Percentiles rank a stretch among this genome's conserved stretches.
Evolutionary conservation across 495 filamentous ascomycete genomes (phyloP).

Genomic region (Aspergillus taichungensis): DNA sequence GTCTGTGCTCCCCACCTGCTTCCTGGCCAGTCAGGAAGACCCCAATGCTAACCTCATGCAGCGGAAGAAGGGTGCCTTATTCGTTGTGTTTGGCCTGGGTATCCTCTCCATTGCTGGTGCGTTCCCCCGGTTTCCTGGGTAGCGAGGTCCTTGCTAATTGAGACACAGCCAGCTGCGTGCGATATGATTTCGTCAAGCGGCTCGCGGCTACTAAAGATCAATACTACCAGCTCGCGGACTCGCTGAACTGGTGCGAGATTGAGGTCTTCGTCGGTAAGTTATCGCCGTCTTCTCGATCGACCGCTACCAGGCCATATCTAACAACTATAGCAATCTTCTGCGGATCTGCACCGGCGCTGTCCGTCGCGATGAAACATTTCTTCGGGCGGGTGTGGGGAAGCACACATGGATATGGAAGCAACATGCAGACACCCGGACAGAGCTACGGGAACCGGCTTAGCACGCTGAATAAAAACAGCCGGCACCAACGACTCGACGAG

Average conservation of each 20-base stretch:
- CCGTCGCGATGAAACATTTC: background rate
- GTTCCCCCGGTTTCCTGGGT: background rate
- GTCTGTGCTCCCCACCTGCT: background rate
- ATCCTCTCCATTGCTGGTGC: conserved; percentile 7
- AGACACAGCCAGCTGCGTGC: conserved; percentile 3
- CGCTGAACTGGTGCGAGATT: conserved; percentile 12
- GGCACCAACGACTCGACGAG: too few relatives aligned
- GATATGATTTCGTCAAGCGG: conserved; percentile 3
- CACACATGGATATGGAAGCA: too few relatives aligned
- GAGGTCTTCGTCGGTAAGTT: conserved; percentile 9
- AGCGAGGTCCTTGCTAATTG: background rate
- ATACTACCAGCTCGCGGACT: conserved; percentile 9
- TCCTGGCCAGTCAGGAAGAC: background rate
- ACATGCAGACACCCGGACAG: too few relatives aligned
- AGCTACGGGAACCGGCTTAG: too few relatives aligned
- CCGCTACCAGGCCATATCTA: background rate
- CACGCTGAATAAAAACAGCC: too few relatives aligned
- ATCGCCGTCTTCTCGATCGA: background rate
- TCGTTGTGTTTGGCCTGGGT: conserved; percentile 5
- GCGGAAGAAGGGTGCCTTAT: conserved; percentile 6
- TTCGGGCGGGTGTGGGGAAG: background rate
- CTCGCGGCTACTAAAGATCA: conserved; percentile 4
- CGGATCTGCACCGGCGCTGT: conserved; percentile 5
- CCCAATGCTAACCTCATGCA: background rate
- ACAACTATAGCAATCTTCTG: conserved; percentile 7